Conservation (phyloP, 805 yeast genomes). For the Kodamaea jinghongensis region DNA sequence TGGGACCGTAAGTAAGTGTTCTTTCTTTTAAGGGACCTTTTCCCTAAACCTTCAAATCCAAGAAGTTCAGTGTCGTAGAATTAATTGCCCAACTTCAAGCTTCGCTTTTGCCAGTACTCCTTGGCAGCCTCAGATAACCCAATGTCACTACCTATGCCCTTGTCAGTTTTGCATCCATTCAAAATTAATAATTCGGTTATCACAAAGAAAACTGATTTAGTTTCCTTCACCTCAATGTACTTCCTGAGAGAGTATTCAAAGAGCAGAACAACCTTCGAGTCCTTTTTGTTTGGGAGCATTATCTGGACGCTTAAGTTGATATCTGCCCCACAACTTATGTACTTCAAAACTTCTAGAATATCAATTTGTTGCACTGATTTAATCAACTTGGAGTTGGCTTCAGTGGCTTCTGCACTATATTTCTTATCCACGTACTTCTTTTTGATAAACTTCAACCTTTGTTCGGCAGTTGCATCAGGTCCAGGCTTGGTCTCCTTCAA, state of each 20-base stretch:
- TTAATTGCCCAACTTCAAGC: constrained; percentile 7
- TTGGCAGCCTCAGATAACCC: constrained; percentile 47
- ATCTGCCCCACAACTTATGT: constrained; percentile 50
- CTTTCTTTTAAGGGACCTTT: neutral
- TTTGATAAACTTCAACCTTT: constrained; percentile 55
- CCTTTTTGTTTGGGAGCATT: constrained; percentile 16
- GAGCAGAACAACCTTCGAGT: constrained; percentile 23
- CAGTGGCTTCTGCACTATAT: constrained; percentile 31
- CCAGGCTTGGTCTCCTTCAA: constrained; percentile 6
- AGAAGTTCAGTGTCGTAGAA: too few species aligned
- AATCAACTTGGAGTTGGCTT: constrained; percentile 40
- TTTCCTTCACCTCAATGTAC: constrained; percentile 19
- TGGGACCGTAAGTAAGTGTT: too few species aligned
- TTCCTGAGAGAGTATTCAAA: constrained; percentile 55
- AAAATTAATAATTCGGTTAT: constrained; percentile 56
- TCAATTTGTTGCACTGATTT: constrained; percentile 53
- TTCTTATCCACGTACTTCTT: constrained; percentile 60
- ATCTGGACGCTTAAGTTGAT: constrained; percentile 40
- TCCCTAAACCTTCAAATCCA: too few species aligned
- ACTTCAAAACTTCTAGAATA: constrained; percentile 40
- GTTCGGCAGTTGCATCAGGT: neutral
- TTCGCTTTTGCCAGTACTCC: constrained; percentile 47
- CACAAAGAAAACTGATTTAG: constrained; percentile 25
- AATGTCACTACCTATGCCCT: constrained; percentile 27
- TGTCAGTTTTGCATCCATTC: constrained; percentile 53